Percentiles rank a stretch among this genome's conserved stretches.
Evolutionary conservation across 768 basidiomycete genomes (phyloP).

Genomic region (Boletellus ananas): DNA sequence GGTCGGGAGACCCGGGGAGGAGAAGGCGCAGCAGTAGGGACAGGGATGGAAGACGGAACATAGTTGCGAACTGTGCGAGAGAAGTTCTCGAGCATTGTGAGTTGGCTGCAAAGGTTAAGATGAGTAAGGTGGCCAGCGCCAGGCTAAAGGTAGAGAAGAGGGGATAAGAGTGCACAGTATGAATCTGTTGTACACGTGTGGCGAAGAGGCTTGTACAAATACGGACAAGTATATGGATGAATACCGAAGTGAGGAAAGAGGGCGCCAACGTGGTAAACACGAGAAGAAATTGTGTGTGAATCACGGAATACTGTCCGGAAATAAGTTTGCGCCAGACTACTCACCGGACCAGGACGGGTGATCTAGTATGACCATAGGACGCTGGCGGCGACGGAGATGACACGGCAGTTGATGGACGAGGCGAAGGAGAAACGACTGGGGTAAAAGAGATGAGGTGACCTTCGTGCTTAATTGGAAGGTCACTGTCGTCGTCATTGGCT

Average conservation of each 20-base stretch:
- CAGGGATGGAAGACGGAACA: conserved; percentile 49
- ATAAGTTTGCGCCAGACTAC: background rate
- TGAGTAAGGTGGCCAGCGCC: conserved; percentile 12
- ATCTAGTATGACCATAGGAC: conserved; percentile 27
- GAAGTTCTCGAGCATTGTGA: conserved; percentile 48
- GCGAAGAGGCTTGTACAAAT: conserved; percentile 12
- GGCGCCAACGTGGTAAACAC: conserved; percentile 11
- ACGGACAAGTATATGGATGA: background rate
- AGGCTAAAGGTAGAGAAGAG: background rate
- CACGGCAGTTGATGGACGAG: conserved; percentile 7
- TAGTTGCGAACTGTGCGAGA: conserved; percentile 53
- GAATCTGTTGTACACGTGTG: conserved; percentile 13
- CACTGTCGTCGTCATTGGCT: conserved; percentile 23
- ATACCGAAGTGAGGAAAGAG: conserved; percentile 10
- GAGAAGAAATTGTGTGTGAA: background rate
- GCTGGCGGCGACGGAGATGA: conserved; percentile 14
- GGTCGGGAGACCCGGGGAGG: conserved; percentile 50
- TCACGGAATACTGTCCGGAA: conserved; percentile 1
- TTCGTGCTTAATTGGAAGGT: conserved; percentile 26
- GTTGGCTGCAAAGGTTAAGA: conserved; percentile 34
- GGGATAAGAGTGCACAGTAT: background rate
- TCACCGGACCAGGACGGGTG: conserved; percentile 32
- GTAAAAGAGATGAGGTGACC: conserved; percentile 18
- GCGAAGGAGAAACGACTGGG: conserved; percentile 9
- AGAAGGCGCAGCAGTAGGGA: conserved; percentile 45